A percentile compares a stretch with the other conserved stretches of the same genome.
Evolutionary conservation across 108 stramenopile species (phyloP).

Genomic region (Skeletonema marinoi): DNA sequence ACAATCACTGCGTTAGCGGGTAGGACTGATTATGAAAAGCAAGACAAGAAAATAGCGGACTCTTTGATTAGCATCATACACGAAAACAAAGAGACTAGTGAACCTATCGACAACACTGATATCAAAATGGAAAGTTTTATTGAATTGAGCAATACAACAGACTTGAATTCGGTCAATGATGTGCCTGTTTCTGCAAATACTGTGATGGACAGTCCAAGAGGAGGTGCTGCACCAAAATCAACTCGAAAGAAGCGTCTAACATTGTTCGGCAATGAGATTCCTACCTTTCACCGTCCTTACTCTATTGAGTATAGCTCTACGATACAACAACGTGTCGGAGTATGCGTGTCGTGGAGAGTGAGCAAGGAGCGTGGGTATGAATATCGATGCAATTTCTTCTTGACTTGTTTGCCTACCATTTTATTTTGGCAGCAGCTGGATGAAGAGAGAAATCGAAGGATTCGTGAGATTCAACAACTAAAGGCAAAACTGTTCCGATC

Average conservation of each 20-base stretch:
- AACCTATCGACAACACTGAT: slow-evolving; percentile 11
- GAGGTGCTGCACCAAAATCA: slow-evolving; percentile 20
- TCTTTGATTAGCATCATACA: neutral
- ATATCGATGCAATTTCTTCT: slow-evolving; percentile 60
- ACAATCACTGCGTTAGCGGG: neutral
- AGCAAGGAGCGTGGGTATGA: slow-evolving; percentile 62
- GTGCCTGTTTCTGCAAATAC: slow-evolving; percentile 14
- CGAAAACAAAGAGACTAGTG: neutral
- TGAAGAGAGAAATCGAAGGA: slow-evolving; percentile 11
- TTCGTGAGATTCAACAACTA: neutral
- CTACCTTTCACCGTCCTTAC: slow-evolving; percentile 38
- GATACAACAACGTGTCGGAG: slow-evolving; percentile 67
- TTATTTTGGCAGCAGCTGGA: slow-evolving; percentile 39
- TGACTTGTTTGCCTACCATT: slow-evolving; percentile 66
- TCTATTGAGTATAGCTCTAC: slow-evolving; percentile 51
- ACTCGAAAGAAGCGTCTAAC: slow-evolving; percentile 22
- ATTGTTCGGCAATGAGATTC: slow-evolving; percentile 38
- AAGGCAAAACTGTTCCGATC: neutral
- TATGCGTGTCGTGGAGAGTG: slow-evolving; percentile 62
- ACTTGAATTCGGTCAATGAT: slow-evolving; percentile 7
- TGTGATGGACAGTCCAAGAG: slow-evolving; percentile 33
- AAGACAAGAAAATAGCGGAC: neutral
- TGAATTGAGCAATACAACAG: slow-evolving; percentile 17
- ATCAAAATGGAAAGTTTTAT: slow-evolving; percentile 6
- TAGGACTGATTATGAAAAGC: neutral